A percentile compares a stretch with the other conserved stretches of the same genome.
phyloP scores from a whole-genome alignment of 768 basidiomycete species.

The Tubosaeta sp. region DNA sequence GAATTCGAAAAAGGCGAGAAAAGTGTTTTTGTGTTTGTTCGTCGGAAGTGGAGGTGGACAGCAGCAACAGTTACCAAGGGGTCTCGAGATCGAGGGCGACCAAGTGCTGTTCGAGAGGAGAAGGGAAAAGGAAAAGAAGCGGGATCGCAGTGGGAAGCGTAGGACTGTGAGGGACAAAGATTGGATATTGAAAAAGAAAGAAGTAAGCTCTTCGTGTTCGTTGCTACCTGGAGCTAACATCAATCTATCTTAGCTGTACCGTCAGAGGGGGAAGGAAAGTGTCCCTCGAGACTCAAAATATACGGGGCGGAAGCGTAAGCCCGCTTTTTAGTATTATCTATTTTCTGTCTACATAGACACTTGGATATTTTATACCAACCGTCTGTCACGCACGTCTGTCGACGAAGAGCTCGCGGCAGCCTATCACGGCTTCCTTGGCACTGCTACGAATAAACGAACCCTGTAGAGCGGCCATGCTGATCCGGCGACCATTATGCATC shows the following conservation, averaged over 20 bases:
- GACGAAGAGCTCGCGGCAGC: conserved; percentile 42
- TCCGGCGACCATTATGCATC: conserved; percentile 46
- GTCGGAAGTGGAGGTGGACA: conserved; percentile 72
- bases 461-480: conserved; percentile 97
- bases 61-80: conserved; percentile 68
- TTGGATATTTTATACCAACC: conserved; percentile 6
- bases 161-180: conserved; percentile 73
- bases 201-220: conserved; percentile 44
- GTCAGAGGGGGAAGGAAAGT: conserved; percentile 77
- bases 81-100: conserved; percentile 66
- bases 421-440: conserved; percentile 51
- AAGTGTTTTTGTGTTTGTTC: conserved; percentile 91
- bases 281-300: conserved; percentile 87
- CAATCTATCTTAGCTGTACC: conserved; percentile 55
- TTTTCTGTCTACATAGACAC: not conserved
- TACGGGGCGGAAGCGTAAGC: conserved; percentile 85
- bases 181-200: conserved; percentile 97
- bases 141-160: conserved; percentile 61
- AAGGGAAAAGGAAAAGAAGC: conserved; percentile 59
- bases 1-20: conserved; percentile 92
- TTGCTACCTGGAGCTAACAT: conserved; percentile 2
- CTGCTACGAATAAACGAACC: conserved; percentile 86
- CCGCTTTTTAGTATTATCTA: conserved; percentile 58
- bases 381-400: conserved; percentile 26
- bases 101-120: conserved; percentile 73